These are phyloP conservation scores for Boletus rubroflammeus DNA, from an alignment of 768 basidiomycete genomes.

Conservation along the genomic window DNA sequence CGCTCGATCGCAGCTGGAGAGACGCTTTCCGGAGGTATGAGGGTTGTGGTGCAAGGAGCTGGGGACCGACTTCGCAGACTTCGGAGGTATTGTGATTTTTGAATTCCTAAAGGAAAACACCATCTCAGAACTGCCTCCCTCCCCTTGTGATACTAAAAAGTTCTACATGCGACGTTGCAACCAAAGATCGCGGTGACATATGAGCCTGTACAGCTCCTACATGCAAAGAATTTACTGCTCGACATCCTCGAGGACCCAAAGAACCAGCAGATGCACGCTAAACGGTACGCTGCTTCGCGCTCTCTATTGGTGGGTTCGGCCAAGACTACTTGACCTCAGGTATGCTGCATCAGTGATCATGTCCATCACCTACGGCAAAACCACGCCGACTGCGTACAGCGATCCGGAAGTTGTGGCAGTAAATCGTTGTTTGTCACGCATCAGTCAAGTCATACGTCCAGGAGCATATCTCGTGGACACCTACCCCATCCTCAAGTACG, in stretches of 20 bases:
- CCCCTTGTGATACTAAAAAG: conserved; percentile 16
- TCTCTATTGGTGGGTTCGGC: background rate
- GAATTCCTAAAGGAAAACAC: background rate
- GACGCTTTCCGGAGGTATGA: conserved; percentile 33
- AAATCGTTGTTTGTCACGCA: background rate
- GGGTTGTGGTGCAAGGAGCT: conserved; percentile 23
- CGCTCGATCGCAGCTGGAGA: conserved; percentile 35
- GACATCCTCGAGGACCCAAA: conserved; percentile 34
- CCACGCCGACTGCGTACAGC: conserved; percentile 34
- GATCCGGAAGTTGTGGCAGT: conserved; percentile 35
- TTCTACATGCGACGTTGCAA: conserved; percentile 34
- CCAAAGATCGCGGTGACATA: conserved; percentile 32
- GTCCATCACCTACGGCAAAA: conserved; percentile 39
- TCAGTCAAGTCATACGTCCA: background rate
- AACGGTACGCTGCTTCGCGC: conserved; percentile 18
- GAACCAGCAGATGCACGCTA: conserved; percentile 33
- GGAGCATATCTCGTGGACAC: conserved; percentile 3
- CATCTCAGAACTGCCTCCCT: background rate
- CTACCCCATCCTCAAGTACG: conserved; percentile 3
- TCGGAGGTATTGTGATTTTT: conserved; percentile 16
- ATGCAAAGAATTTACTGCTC: conserved; percentile 34
- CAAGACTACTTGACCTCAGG: conserved; percentile 13
- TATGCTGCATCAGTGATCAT: conserved; percentile 40
- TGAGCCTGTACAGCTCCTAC: conserved; percentile 30
- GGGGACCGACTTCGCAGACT: conserved; percentile 32